phyloP scores from a whole-genome alignment of 2,329 filamentous ascomycete genomes.

The Paecilomyces dactylethromorphus region DNA sequence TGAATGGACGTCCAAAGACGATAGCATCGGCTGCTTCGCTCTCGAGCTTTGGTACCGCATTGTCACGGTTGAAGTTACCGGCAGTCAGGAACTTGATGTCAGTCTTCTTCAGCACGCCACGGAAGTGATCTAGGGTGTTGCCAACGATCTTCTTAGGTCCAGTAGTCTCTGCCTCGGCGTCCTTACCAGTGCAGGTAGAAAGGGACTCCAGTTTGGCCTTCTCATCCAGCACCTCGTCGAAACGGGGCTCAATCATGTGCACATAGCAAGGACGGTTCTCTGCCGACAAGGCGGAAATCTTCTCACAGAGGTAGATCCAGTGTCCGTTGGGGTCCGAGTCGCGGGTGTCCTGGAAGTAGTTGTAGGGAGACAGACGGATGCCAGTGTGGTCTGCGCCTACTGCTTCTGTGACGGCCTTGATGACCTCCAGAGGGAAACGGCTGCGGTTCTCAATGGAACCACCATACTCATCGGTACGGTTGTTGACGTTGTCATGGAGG shows the following conservation, averaged over 20 bases:
- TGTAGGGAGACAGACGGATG: conserved; percentile 57
- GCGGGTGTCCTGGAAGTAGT: conserved; percentile 50
- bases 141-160: conserved; percentile 14
- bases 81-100: conserved; percentile 31
- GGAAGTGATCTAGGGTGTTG: conserved; percentile 35
- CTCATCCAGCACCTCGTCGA: conserved; percentile 43
- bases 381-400: conserved; percentile 43
- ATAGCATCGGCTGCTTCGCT: conserved; percentile 20
- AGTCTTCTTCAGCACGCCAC: conserved; percentile 31
- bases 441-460: conserved; percentile 45
- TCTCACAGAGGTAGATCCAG: conserved; percentile 40
- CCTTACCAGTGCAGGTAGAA: conserved; percentile 5
- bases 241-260: conserved; percentile 44
- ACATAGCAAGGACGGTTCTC: conserved; percentile 37
- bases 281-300: conserved; percentile 30
- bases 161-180: conserved; percentile 1
- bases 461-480: conserved; percentile 44
- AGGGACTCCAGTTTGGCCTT: conserved; percentile 38
- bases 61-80: conserved; percentile 19
- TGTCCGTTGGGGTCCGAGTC: conserved; percentile 40
- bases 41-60: conserved; percentile 13
- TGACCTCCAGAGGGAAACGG: conserved; percentile 48
- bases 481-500: conserved; percentile 52
- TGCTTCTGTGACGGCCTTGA: conserved; percentile 44
- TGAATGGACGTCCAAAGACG: conserved; percentile 34